Conservation (phyloP, 2,329 filamentous ascomycete species). For the Scorias spongiosa region DNA sequence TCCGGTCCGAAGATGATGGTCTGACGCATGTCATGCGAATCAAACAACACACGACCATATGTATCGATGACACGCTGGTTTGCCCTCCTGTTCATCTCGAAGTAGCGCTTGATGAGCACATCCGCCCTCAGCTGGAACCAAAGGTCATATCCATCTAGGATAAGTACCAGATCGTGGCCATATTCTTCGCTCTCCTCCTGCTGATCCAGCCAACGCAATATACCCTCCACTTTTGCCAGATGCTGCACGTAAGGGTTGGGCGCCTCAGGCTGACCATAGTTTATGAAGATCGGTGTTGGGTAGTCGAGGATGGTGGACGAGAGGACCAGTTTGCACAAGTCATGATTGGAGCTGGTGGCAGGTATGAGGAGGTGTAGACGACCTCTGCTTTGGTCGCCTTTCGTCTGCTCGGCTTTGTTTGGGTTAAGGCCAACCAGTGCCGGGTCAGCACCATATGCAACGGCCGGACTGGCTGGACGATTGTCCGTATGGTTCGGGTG, state of each 20-base stretch:
- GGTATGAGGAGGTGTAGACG: conserved; percentile 42
- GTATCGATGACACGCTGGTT: conserved; percentile 33
- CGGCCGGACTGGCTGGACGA: neutral
- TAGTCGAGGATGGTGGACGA: conserved; percentile 45
- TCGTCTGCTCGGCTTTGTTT: neutral
- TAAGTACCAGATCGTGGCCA: conserved; percentile 45
- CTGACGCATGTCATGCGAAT: conserved; percentile 12
- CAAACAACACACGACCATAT: conserved; percentile 22
- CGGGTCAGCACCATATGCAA: neutral
- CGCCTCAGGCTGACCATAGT: conserved; percentile 22
- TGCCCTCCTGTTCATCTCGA: conserved; percentile 36
- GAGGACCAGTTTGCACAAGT: conserved; percentile 42
- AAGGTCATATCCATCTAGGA: conserved; percentile 49
- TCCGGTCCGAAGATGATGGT: conserved; percentile 19
- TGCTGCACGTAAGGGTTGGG: conserved; percentile 26
- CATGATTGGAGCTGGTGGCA: conserved; percentile 29
- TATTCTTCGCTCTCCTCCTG: conserved; percentile 23
- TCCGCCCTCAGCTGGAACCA: conserved; percentile 52
- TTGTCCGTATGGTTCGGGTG: neutral
- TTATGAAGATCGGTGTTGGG: conserved; percentile 40
- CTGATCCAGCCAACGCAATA: conserved; percentile 30
- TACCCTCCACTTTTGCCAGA: conserved; percentile 30
- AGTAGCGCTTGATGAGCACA: conserved; percentile 47
- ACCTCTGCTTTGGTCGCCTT: conserved; percentile 4
- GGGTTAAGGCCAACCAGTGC: neutral